Evolutionary conservation across 2,329 filamentous ascomycete species (phyloP), one percentile per base, ranked within the genome.

Genomic region (Alternaria arbusti): DNA sequence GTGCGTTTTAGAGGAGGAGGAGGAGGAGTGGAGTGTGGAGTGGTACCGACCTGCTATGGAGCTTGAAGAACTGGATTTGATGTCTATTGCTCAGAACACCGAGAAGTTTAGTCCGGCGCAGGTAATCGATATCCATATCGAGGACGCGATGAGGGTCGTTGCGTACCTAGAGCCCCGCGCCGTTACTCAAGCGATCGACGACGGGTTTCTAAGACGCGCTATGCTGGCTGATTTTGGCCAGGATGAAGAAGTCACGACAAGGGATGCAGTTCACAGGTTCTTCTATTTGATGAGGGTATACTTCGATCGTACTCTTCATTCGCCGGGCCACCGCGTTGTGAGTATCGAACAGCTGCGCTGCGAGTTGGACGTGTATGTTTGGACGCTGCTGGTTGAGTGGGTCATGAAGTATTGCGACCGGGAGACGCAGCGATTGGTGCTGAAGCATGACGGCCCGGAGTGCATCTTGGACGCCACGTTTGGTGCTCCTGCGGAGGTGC

Each of bases 351-450:
- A 57, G 15, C 56, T 67, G 6, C 52, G 49, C 0, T 10, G 3
- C 6, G 59, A 65, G 17, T 46, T 65, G 13, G 32, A 57, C 2
- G 22, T 60, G 1, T 67, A 60, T 47, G 13, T 63, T 10, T 57
- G 40, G 56, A 63, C 56, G 13, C 46, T 56, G 30, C n/a, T 67
- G 1, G 40, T 11, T 9, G 51, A 64, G 7, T 64, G 61, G 55
- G 20, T 64, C 4, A 17, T 13, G 9, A 6, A 23, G 12, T 12
- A 59, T 22, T 45, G 47, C 23, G 28, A 58, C 8, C 9, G n/a
- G 4, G 4, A 3, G 8, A 49, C 43, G 4, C 13, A 6, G 10
- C 11, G 40, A 6, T 25, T 7, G 6, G 13, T 54, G 6, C 5
- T 47, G 6, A 10, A 56, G 6, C 4, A 46, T 6, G 5, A 17